phyloP scores from a whole-genome alignment of 345 rosid genomes.

The Garcia nutans region DNA sequence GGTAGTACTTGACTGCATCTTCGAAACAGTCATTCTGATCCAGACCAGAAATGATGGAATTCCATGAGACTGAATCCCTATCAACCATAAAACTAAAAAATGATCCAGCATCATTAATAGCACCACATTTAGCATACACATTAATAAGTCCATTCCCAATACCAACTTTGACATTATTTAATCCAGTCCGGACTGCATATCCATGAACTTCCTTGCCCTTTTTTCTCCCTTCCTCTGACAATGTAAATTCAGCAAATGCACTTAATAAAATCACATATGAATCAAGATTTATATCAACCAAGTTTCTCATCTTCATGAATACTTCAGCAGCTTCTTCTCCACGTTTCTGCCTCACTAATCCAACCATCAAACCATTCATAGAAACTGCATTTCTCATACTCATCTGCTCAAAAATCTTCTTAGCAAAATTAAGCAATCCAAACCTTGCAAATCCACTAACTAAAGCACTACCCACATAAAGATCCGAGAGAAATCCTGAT shows the following conservation, averaged over 20 bases:
- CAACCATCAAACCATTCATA: slow-evolving; percentile 84
- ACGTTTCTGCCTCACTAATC: slow-evolving; percentile 56
- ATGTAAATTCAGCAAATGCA: slow-evolving; percentile 63
- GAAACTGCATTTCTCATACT: slow-evolving; percentile 62
- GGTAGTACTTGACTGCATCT: slow-evolving; percentile 54
- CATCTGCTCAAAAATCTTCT: slow-evolving; percentile 61
- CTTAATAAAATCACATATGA: slow-evolving; percentile 67
- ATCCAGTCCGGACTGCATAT: slow-evolving; percentile 52
- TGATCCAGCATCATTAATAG: slow-evolving; percentile 51
- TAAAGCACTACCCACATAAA: slow-evolving; percentile 85
- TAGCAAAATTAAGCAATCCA: slow-evolving; percentile 57
- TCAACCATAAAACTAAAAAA: slow-evolving; percentile 56
- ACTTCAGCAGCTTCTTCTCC: slow-evolving; percentile 75
- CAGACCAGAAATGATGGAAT: slow-evolving; percentile 81
- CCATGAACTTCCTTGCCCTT: slow-evolving; percentile 90
- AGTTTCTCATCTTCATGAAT: slow-evolving; percentile 50
- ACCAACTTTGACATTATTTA: slow-evolving; percentile 44
- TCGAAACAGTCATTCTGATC: slow-evolving; percentile 70
- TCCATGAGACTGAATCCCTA: slow-evolving; percentile 88
- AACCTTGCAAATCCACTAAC: slow-evolving; percentile 72
- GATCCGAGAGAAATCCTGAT: slow-evolving; percentile 65
- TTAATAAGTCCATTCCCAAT: slow-evolving; percentile 80
- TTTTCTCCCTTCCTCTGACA: slow-evolving; percentile 51
- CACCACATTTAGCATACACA: slow-evolving; percentile 85
- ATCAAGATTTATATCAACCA: slow-evolving; percentile 56